Base-by-base conservation (phyloP, 2,329 filamentous ascomycete species). In the Didymella exigua region DNA sequence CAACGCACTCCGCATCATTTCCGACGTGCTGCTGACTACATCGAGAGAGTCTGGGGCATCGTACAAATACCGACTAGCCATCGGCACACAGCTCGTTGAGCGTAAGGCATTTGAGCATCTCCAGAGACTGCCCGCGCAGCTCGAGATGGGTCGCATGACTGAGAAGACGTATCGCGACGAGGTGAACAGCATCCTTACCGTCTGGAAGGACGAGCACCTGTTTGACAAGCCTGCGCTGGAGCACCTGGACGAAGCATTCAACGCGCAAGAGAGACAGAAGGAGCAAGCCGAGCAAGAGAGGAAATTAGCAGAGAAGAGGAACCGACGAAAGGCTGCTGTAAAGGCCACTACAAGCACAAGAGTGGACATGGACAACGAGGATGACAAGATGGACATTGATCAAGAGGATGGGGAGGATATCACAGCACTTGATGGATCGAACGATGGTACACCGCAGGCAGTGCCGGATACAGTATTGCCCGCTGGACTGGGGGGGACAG, bases 31-130 rank as follows among this genome's bases (percentile, higher is more conserved):
- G 11, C 90, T 89, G 0, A 89, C 90, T 0, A 68, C 66, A 16
- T 60, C 58, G 2, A 66, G 68, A 38, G 66, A 69, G 49, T 55
- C 61, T n/a, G 69, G 69, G 6, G 57, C 60, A 13, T 65, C 64
- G 8, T 96, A 92, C 90, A 88, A 91, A 48, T 96, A 92, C 69
- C 83, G 92, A 19, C 86, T 89, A 61, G 81, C 93, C 3, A 91
- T 96, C 58, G 91, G 96, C 71, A 79, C 81, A 0, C 85, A 88
- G 1, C 79, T 97, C 21, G 85, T 85, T 26, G 77, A 84, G 8
- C 84, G 86, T 51, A 84, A 85, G 53, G 85, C 88, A 0, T 96
- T 96, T 66, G 89, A 90, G 67, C 82, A 84, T 38, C 81, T 97
- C 3, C 92, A 92, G 1, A 78, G 84, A 50, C 82, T 96, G 56